phyloP scores from a whole-genome alignment of 345 rosid species.

The Pseudoturritis turrita region DNA sequence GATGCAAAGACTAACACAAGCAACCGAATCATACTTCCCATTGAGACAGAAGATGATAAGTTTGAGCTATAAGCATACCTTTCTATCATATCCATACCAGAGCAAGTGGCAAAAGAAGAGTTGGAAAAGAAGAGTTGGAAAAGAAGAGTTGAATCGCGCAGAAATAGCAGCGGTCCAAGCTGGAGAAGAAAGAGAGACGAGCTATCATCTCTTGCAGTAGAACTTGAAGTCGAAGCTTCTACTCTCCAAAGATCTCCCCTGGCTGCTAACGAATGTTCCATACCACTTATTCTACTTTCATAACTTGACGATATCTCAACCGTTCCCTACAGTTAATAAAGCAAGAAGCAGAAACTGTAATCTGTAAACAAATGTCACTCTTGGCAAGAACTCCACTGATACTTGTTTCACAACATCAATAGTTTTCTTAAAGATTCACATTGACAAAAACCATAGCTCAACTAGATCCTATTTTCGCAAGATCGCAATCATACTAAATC shows the following conservation, averaged over 20 bases:
- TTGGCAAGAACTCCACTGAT: neutral
- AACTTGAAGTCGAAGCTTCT: slow-evolving; percentile 70
- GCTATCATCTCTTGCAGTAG: slow-evolving; percentile 59
- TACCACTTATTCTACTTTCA: slow-evolving; percentile 63
- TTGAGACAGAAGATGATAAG: neutral
- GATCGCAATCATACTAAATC: neutral
- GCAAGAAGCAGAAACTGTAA: neutral
- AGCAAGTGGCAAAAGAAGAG: no score
- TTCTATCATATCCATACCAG: slow-evolving; percentile 96
- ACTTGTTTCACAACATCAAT: neutral
- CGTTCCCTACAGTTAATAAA: slow-evolving; percentile 44
- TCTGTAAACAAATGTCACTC: neutral
- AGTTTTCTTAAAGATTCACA: no score
- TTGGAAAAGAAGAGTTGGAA: no score
- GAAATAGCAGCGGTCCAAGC: slow-evolving; percentile 87
- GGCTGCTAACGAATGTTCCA: slow-evolving; percentile 78
- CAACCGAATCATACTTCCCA: neutral
- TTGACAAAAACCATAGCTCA: neutral
- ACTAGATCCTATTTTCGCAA: neutral
- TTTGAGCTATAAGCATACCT: slow-evolving; percentile 46
- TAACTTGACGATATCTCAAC: slow-evolving; percentile 74
- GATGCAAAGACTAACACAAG: neutral
- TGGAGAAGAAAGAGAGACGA: slow-evolving; percentile 87
- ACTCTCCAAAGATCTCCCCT: slow-evolving; percentile 96
- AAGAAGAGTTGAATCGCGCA: slow-evolving; percentile 88